Evolutionary conservation across 106 monocot species (phyloP).

Genomic region (Apostasia shenzhenica): DNA sequence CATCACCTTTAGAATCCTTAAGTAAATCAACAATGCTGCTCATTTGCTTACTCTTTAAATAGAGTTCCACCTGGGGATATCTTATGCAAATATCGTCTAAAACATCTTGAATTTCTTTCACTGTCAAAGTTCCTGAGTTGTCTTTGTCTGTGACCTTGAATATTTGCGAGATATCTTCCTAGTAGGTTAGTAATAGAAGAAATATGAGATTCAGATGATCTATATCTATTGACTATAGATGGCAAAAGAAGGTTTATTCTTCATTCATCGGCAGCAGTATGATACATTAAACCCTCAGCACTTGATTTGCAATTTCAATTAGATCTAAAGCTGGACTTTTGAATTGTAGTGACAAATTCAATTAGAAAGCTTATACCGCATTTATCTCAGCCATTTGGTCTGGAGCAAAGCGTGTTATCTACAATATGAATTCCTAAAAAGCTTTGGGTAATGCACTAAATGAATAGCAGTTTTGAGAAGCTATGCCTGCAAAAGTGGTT

Average conservation of each 20-base stretch:
- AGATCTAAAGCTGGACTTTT: neutral
- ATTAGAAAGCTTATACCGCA: too few relatives aligned
- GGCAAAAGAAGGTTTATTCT: neutral
- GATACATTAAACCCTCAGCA: neutral
- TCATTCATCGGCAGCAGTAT: neutral
- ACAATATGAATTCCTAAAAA: too few relatives aligned
- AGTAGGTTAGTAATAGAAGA: neutral
- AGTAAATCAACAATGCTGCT: neutral
- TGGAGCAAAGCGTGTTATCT: too few relatives aligned
- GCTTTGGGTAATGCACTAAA: too few relatives aligned
- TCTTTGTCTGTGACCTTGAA: neutral
- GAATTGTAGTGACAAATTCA: too few relatives aligned
- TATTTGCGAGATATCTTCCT: conserved; percentile 2
- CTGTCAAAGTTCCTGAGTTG: neutral
- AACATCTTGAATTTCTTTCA: conserved; percentile 4
- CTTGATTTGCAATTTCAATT: neutral
- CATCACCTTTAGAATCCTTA: conserved; percentile 1
- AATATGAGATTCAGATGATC: too few relatives aligned
- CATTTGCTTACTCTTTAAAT: neutral
- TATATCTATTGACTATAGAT: neutral
- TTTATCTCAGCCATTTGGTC: too few relatives aligned
- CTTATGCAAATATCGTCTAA: conserved; percentile 1
- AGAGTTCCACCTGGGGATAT: conserved; percentile 2
- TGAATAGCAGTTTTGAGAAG: too few relatives aligned
- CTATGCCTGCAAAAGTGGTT: too few relatives aligned